Evolutionary conservation across 192 early-diverging fungal species (phyloP).

Genomic region (Jimgerdemannia lactiflua): DNA sequence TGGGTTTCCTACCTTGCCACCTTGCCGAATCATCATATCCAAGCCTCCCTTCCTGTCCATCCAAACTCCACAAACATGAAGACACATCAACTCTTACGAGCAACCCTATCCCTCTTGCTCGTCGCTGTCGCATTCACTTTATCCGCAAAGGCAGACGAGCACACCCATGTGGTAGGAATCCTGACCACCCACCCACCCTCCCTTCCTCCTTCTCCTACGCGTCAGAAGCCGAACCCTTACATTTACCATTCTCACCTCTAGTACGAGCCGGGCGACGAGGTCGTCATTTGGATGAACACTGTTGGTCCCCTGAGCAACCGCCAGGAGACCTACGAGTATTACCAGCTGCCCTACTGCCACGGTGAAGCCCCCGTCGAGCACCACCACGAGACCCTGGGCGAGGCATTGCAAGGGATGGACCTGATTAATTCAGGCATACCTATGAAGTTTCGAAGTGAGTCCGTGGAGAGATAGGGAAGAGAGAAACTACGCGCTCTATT

Average conservation of each 20-base stretch:
- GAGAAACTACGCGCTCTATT: background rate
- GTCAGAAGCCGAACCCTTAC: background rate
- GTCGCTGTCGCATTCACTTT: background rate
- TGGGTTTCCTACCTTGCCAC: background rate
- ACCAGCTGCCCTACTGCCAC: constrained; percentile 70
- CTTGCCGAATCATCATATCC: background rate
- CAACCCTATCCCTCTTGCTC: background rate
- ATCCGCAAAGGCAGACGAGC: constrained; percentile 2
- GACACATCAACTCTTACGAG: too few relatives aligned
- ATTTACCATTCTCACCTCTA: too few relatives aligned
- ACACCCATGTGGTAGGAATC: background rate
- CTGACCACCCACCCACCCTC: too few relatives aligned
- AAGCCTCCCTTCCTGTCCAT: too few relatives aligned
- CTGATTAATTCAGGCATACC: constrained; percentile 68
- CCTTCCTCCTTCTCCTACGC: too few relatives aligned
- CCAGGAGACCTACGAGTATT: constrained; percentile 76
- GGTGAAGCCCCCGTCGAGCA: constrained; percentile 59
- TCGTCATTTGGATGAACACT: constrained; percentile 70
- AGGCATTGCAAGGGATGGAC: constrained; percentile 76
- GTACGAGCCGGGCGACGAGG: constrained; percentile 61
- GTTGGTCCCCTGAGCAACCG: constrained; percentile 60
- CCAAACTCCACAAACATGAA: constrained; percentile 3
- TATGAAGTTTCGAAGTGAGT: constrained; percentile 61
- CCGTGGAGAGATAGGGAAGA: background rate
- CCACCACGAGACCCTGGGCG: constrained; percentile 77